Evolutionary conservation across 2,329 filamentous ascomycete genomes (phyloP), one percentile per base, ranked within the genome.

Genomic region (Shiraia bambusicola): DNA sequence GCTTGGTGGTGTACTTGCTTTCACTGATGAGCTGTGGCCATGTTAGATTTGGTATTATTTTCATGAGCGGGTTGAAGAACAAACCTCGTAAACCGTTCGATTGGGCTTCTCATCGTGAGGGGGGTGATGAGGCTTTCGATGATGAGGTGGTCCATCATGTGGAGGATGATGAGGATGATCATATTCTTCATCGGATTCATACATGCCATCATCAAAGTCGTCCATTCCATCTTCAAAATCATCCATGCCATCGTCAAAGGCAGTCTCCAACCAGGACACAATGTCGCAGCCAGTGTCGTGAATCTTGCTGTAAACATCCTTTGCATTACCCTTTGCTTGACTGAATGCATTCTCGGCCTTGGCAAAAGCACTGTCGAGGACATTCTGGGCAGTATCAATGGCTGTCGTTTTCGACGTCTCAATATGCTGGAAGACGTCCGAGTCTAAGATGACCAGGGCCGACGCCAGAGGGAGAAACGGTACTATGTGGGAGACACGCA

Each of bases 1-100:
- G 84, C 66, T 84, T 86, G 34, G 81, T 86, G 1, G 88, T 91
- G 69, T 88, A 79, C 58, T 90, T 86, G 72, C 80, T 86, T 57
- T 79, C 72, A n/a, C 79, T 74, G 66, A 95, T 88, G 46, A 91
- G 72, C 67, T 41, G n/a, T 31, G 1, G 7, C 2, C 13, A 9
- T 6, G 13, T 41, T 19, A 41, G 32, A 12, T 25, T 14, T 22
- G 19, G 8, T 22, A 22, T 5, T n/a, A 15, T 10, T 14, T 3
- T 14, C 6, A 13, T 35, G 31, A 2, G 13, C 5, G 5, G 26
- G 3, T 6, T 15, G 10, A 25, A 10, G 8, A 22, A 8, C n/a
- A 17, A 30, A 36, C 38, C 32, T 95, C 75, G 69, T 91, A 95
- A 31, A 95, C 80, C 14, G 89, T 94, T 61, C 78, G 71, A 61